A percentile compares a stretch with the other conserved stretches of the same genome.
phyloP scores from a whole-genome alignment of 2,329 filamentous ascomycete species.

The Cadophora sp. region DNA sequence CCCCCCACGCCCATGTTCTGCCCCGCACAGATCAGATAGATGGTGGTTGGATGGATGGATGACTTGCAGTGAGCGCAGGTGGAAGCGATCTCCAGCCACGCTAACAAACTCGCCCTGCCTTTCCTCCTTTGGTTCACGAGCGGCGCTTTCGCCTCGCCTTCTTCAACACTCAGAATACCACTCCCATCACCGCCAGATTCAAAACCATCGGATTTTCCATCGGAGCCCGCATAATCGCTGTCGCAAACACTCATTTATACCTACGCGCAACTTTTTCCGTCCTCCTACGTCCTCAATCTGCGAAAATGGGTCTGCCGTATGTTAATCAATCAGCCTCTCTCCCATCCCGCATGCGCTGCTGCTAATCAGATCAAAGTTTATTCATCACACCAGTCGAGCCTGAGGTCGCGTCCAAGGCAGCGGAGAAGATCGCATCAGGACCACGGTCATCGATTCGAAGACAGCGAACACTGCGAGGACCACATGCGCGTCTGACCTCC shows the following conservation, averaged over 20 bases:
- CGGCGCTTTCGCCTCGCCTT: background rate
- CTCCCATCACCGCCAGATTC: constrained; percentile 23
- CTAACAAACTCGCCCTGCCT: constrained; percentile 9
- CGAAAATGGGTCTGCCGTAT: constrained; percentile 45
- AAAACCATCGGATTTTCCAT: constrained; percentile 29
- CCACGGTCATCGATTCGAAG: constrained; percentile 44
- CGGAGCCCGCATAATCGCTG: constrained; percentile 25
- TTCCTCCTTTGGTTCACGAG: background rate
- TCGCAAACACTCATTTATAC: constrained; percentile 28
- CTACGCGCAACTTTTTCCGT: constrained; percentile 7
- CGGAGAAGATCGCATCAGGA: constrained; percentile 40
- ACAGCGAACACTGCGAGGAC: constrained; percentile 33
- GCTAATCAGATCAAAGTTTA: constrained; percentile 40
- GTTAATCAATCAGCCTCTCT: constrained; percentile 30
- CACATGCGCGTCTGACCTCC: constrained; percentile 29
- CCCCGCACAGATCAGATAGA: constrained; percentile 7
- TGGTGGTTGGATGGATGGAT: too few relatives aligned
- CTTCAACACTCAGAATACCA: constrained; percentile 22
- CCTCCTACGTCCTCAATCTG: constrained; percentile 13
- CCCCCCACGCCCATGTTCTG: background rate
- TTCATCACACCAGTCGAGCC: constrained; percentile 42
- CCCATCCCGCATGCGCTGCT: constrained; percentile 26
- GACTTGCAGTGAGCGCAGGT: constrained; percentile 15
- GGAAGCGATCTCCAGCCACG: constrained; percentile 10
- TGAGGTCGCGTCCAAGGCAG: constrained; percentile 36